Evolutionary conservation across 345 rosid species (phyloP).

Genomic region (Populus simonii): DNA sequence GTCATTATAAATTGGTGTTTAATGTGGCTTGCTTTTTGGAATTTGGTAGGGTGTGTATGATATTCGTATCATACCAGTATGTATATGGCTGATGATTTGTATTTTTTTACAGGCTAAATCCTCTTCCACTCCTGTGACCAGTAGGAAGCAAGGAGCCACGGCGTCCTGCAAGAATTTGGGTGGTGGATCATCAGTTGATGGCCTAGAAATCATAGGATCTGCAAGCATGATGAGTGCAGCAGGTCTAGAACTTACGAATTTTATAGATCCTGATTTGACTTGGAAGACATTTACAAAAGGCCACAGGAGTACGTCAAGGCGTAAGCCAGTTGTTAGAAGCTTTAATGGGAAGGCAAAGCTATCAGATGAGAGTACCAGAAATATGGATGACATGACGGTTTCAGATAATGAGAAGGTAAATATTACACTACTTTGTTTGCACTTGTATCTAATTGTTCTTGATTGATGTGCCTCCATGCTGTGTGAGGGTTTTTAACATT

Average conservation of each 20-base stretch:
- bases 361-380: conserved; percentile 22
- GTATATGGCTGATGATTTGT: conserved; percentile 3
- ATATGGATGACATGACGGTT: conserved; percentile 18
- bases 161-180: conserved; percentile 27
- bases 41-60: background rate
- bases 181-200: conserved; percentile 27
- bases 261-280: conserved; percentile 43
- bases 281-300: conserved; percentile 56
- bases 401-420: conserved; percentile 54
- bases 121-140: conserved; percentile 13
- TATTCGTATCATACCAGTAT: background rate
- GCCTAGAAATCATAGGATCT: conserved; percentile 20
- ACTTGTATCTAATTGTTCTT: background rate
- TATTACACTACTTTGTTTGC: conserved; percentile 5
- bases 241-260: conserved; percentile 41
- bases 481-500: conserved; percentile 3
- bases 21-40: background rate
- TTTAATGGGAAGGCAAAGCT: conserved; percentile 19
- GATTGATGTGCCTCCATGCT: background rate
- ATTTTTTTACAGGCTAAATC: background rate
- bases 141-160: conserved; percentile 20
- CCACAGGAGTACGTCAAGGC: conserved; percentile 41
- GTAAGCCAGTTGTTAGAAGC: conserved; percentile 28
- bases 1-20: background rate
- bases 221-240: conserved; percentile 40